A percentile compares a stretch with the other conserved stretches of the same genome.
Evolutionary conservation across 2,329 filamentous ascomycete genomes (phyloP).

Genomic region (Bertia moriformis): DNA sequence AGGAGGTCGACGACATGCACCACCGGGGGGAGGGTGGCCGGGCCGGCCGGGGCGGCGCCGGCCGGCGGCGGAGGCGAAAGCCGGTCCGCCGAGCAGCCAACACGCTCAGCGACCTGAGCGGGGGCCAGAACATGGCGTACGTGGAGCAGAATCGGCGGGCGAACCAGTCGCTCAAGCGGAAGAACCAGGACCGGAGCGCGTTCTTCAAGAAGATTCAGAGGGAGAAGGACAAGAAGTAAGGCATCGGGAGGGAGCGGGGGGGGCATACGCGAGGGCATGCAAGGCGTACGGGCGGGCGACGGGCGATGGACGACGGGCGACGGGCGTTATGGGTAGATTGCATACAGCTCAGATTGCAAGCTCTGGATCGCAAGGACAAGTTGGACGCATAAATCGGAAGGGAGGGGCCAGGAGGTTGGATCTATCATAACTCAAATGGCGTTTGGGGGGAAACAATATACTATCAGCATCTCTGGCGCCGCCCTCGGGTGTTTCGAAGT

Average conservation of each 20-base stretch:
- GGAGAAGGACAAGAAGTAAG: constrained; percentile 41
- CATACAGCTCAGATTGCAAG: too few relatives aligned
- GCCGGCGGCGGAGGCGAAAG: constrained; percentile 30
- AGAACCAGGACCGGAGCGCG: constrained; percentile 35
- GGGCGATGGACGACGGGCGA: not conserved
- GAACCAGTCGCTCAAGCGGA: constrained; percentile 53
- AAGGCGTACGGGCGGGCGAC: not conserved
- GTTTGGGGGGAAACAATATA: too few relatives aligned
- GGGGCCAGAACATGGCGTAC: constrained; percentile 95
- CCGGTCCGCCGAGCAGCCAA: constrained; percentile 67
- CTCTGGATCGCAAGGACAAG: too few relatives aligned
- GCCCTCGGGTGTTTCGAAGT: too few relatives aligned
- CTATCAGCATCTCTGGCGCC: too few relatives aligned
- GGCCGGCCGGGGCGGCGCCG: constrained; percentile 18
- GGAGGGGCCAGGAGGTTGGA: too few relatives aligned
- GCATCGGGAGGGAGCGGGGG: constrained; percentile 7
- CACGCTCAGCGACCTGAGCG: constrained; percentile 70
- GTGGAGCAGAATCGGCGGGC: constrained; percentile 65
- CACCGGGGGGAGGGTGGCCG: constrained; percentile 27
- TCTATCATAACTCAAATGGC: too few relatives aligned
- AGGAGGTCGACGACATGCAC: constrained; percentile 55
- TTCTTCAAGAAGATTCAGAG: constrained; percentile 55
- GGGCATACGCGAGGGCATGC: not conserved
- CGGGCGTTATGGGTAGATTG: not conserved
- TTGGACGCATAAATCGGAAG: too few relatives aligned